Percentiles rank a stretch among this genome's conserved stretches.
phyloP scores from a whole-genome alignment of 306 rosid genomes.

The Inga oerstediana region DNA sequence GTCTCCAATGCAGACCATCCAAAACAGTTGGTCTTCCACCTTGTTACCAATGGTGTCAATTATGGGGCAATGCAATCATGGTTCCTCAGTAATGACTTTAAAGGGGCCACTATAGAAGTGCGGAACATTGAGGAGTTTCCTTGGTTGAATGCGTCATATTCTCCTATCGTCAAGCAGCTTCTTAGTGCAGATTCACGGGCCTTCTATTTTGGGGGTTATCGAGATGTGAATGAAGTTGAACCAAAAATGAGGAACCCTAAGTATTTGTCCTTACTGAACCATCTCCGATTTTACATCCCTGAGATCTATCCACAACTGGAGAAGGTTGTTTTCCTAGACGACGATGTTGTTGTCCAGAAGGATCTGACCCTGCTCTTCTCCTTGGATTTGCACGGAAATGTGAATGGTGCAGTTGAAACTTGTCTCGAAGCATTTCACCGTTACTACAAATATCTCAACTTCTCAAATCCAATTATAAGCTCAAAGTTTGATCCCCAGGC shows the following conservation, averaged over 20 bases:
- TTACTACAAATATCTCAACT: slow-evolving; percentile 90
- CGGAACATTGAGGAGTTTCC: slow-evolving; percentile 79
- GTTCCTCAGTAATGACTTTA: slow-evolving; percentile 79
- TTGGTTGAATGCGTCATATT: slow-evolving; percentile 90
- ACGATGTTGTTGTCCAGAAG: slow-evolving; percentile 95
- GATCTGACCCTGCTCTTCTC: slow-evolving; percentile 96
- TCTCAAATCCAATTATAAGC: slow-evolving; percentile 85
- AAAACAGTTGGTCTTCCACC: slow-evolving; percentile 91
- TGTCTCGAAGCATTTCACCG: slow-evolving; percentile 98
- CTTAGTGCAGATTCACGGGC: slow-evolving; percentile 59
- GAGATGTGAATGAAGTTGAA: slow-evolving; percentile 64
- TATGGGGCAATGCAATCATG: slow-evolving; percentile 88
- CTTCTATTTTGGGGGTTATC: slow-evolving; percentile 70
- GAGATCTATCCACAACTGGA: slow-evolving; percentile 97
- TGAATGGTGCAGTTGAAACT: slow-evolving; percentile 98
- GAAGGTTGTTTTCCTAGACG: slow-evolving; percentile 96
- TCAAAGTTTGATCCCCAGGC: slow-evolving; percentile 95
- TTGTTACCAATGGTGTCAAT: slow-evolving; percentile 83
- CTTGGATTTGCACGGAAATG: slow-evolving; percentile 91
- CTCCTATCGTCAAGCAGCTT: slow-evolving; percentile 73
- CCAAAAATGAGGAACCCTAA: slow-evolving; percentile 75
- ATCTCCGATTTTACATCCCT: slow-evolving; percentile 94
- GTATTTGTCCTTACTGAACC: slow-evolving; percentile 71
- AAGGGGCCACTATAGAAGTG: slow-evolving; percentile 90
- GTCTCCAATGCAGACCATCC: slow-evolving; percentile 94